Evolutionary conservation across 805 yeast genomes (phyloP), one percentile per base, ranked within the genome.

Genomic region (Brettanomyces sp.): DNA sequence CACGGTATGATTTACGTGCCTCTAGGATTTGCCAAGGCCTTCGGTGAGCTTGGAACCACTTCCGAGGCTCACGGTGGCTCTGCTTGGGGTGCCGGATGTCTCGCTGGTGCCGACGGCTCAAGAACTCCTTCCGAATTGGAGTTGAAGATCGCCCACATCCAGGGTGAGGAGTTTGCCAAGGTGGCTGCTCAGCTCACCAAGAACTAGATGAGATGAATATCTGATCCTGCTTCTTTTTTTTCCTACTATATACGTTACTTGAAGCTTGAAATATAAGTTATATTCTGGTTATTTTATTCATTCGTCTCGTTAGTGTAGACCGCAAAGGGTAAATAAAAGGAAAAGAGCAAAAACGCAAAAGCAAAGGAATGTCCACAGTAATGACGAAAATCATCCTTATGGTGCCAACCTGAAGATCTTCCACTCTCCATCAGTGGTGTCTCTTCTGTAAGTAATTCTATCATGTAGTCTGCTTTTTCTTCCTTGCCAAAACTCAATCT

Each of bases 401-500:
- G 97, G 95, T 6, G 95, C 85, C 37, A 88, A 66, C 64, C 96
- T 77, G 36, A 70, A 66, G 30, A 83, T 56, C 43, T 72, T 64
- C 95, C 95, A 90, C 1, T 63, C 69, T 12, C 66, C 70, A 14
- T 67, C 74, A 12, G 52, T 54, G 7, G 61, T 52, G 23, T 75
- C 77, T 61, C 95, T 73, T 49, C 76, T 73, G 65, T 74, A 90
- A 12, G 81, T 77, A 43, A 90, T 70, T 55, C 99, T 77, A 64
- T 93, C 99, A 63, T 93, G 99, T 44, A 91, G 70, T 62, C 99
- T 77, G 58, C 86, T 82, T 49, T 76, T 72, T 52, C 99, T 79
- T 14, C 99, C 99, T 68, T 93, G 99, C 97, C 98, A 93, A 60
- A 91, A 93, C 67, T 93, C 99, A 53, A 91, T 76, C 59, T 88